phyloP scores from a whole-genome alignment of 306 rosid genomes.

The Acacia acuminata region DNA sequence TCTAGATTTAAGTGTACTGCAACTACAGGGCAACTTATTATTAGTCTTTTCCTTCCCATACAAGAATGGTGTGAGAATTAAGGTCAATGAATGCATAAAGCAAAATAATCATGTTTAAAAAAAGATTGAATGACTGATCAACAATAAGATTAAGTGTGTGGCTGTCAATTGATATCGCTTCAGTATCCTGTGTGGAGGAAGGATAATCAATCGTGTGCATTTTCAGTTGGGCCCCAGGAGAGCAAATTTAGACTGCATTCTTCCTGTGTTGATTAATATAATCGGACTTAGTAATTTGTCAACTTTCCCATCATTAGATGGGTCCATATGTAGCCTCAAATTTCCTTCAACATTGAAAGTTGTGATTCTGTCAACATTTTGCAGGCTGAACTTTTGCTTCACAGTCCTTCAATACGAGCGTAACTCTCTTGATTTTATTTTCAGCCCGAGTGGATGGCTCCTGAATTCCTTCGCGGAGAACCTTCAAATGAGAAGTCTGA shows the following conservation, averaged over 20 bases:
- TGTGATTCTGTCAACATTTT: conserved; percentile 42
- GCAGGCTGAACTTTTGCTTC: conserved; percentile 47
- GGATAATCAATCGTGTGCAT: background rate
- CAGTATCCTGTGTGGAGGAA: background rate
- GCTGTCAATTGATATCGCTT: conserved; percentile 1
- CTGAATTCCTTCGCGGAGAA: conserved; percentile 97
- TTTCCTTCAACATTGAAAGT: conserved; percentile 9
- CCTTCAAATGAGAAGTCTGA: conserved; percentile 95
- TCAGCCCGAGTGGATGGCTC: conserved; percentile 99
- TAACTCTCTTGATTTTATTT: conserved; percentile 59
- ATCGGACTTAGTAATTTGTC: background rate
- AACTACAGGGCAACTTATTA: background rate
- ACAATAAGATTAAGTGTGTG: conserved; percentile 1
- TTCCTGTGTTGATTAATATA: background rate
- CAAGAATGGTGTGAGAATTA: conserved; percentile 15
- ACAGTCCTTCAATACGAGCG: conserved; percentile 41
- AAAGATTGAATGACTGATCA: background rate
- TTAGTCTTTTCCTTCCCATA: background rate
- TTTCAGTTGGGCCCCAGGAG: conserved; percentile 4
- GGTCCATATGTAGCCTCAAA: background rate
- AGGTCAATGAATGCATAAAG: background rate
- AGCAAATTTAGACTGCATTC: background rate
- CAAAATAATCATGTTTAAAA: background rate
- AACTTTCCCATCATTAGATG: conserved; percentile 13
- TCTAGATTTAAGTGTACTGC: conserved; percentile 6